Evolutionary conservation across 148 eudicot genomes (phyloP), one percentile per base, ranked within the genome.

Genomic region (Nepenthes gracilis): DNA sequence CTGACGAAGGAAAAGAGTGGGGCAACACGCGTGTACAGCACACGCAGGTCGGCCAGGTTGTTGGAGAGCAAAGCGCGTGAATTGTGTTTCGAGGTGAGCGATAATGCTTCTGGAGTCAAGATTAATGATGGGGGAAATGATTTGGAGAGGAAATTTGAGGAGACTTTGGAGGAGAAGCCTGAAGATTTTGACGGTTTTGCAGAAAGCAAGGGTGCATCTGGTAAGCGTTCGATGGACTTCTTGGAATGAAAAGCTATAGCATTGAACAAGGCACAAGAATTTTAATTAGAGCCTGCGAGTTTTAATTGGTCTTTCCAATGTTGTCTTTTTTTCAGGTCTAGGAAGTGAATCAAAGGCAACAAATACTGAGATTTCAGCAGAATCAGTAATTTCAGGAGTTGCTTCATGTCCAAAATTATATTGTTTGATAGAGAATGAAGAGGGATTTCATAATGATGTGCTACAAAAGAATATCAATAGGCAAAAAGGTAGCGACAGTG

Each of bases 31-130:
- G 70, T 6, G 40, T 74, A 75, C 66, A 75, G 75, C 72, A 76
- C 86, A 0, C 59, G 90, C 15, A 52, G 84, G 35, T 76, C 82
- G 2, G 64, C 69, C 1, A 79, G 86, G 78, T 59, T 84, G 75
- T 58, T 66, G 57, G 74, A 70, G 65, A 80, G 72, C 72, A 63
- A 59, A 64, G 35, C 51, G 70, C 58, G n/a, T 62, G 71, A 71
- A 33, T 9, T 64, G 50, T 64, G 54, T 2, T 13, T 50, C 57
- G 67, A 76, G 51, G 65, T 58, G 9, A n/a, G 55, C 10, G 73
- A 50, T 40, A 57, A 58, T 33, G 40, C 58, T 3, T 15, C 36
- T 56, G 57, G 65, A 15, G 49, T 34, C 7, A 65, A 65, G 67
- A 23, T 56, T 13, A 65, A 15, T 59, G 65, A 66, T 13, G 36